Evolutionary conservation across 148 eudicot species (phyloP).

Genomic region (Heliosperma pusillum): DNA sequence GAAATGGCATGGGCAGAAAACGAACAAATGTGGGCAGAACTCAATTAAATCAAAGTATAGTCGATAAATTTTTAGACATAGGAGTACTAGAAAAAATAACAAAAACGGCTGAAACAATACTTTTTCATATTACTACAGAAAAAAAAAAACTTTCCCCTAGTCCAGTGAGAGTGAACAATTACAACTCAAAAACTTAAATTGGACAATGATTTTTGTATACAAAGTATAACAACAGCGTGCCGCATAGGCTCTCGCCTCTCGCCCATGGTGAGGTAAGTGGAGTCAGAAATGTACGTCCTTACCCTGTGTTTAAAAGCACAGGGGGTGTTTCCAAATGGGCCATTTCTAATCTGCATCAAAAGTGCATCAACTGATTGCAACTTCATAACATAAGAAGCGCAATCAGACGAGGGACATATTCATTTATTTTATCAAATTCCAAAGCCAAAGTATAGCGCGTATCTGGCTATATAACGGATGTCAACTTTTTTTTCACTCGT

Average conservation of each 20-base stretch:
- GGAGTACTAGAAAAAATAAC: not conserved
- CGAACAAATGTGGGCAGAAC: not conserved
- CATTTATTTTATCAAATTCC: not conserved
- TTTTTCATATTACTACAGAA: not conserved
- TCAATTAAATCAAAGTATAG: not conserved
- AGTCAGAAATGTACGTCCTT: not conserved
- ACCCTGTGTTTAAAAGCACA: not conserved
- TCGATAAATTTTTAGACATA: not conserved
- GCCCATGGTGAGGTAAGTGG: not conserved
- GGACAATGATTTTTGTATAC: not conserved
- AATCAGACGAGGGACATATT: not conserved
- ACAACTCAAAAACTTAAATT: not conserved
- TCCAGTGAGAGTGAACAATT: not conserved
- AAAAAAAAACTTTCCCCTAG: not conserved
- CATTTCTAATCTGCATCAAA: not conserved
- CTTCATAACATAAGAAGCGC: not conserved
- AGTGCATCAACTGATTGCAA: not conserved
- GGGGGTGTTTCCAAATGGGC: not conserved
- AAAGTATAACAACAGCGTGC: not conserved
- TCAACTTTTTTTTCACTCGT: not conserved
- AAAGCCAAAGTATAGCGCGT: not conserved
- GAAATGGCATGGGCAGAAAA: not conserved
- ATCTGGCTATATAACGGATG: not conserved
- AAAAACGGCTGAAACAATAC: not conserved
- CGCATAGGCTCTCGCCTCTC: not conserved